Evolutionary conservation across 768 basidiomycete species (phyloP), one percentile per base, ranked within the genome.

Genomic region (Leucocoprinus leucothites): DNA sequence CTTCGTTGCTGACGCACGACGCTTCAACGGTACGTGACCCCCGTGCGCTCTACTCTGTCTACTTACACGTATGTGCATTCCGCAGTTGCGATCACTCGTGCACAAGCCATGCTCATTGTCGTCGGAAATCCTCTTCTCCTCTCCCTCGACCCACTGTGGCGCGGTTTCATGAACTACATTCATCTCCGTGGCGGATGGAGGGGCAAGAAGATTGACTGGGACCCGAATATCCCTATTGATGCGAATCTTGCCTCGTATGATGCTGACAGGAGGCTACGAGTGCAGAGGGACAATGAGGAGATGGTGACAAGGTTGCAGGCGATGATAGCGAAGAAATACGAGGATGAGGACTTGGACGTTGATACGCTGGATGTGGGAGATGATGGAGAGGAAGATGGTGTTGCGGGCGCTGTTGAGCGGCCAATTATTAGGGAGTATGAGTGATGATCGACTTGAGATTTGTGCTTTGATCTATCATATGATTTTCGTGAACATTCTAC

Each of bases 21-120:
- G 81, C 18, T 78, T 84, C 67, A 85, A 85, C 63, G 84, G 84
- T 82, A 52, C 24, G 63, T 16, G 24, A 9, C 21, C 14, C 9
- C 54, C 31, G 31, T 5, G 11, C 31, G 5, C 41, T 53, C 18
- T 3, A n/a, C 16, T 28, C 16, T 9, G 22, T 19, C 7, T 26
- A 9, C 19, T 16, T 28, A 35, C 3, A 25, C 24, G 44, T 28
- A 3, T 41, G 13, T 13, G 14, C 11, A 21, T 34, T n/a, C 34
- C 48, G 13, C 35, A 86, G 86, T 89, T 35, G 83, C 85, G 3
- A 66, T 89, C 11, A 89, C 86, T 0, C 82, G 85, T 11, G 84
- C 84, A 0, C 77, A 86, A 64, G 80, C 84, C 0, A 69, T 87
- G 3, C 74, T 88, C 14, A 79, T 87, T 57, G 69, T 87, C 46